A percentile compares a stretch with the other conserved stretches of the same genome.
These are phyloP conservation scores for Aureoboletus auriporus DNA, from an alignment of 768 basidiomycete species.

Conservation along the genomic window DNA sequence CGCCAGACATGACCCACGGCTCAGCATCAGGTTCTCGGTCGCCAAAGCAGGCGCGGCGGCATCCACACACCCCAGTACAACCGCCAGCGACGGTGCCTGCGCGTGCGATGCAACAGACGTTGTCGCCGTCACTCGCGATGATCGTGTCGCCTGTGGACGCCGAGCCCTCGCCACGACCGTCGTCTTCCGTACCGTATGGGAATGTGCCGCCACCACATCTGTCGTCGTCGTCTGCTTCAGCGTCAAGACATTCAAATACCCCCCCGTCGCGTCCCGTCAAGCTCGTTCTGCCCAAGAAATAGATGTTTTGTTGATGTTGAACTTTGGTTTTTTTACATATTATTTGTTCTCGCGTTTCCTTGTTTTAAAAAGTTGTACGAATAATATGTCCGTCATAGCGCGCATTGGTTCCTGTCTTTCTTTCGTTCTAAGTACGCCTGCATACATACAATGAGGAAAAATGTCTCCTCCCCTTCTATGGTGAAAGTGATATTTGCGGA, in stretches of 20 bases:
- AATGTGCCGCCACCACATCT: slow-evolving; percentile 9
- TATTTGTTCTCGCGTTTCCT: too few relatives aligned
- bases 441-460: too few relatives aligned
- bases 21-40: slow-evolving; percentile 24
- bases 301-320: slow-evolving; percentile 6
- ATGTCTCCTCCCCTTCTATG: too few relatives aligned
- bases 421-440: too few relatives aligned
- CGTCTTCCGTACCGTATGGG: slow-evolving; percentile 24
- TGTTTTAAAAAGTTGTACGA: too few relatives aligned
- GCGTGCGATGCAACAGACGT: slow-evolving; percentile 32
- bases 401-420: too few relatives aligned
- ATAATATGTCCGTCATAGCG: too few relatives aligned
- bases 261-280: slow-evolving; percentile 29
- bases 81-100: slow-evolving; percentile 22
- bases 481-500: too few relatives aligned
- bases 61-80: slow-evolving; percentile 31
- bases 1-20: slow-evolving; percentile 12
- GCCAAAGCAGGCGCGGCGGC: slow-evolving; percentile 31
- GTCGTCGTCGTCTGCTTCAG: slow-evolving; percentile 11
- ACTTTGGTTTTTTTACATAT: not conserved
- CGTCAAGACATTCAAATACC: slow-evolving; percentile 21
- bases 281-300: slow-evolving; percentile 29
- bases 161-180: slow-evolving; percentile 29
- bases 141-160: slow-evolving; percentile 32
- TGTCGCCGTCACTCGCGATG: slow-evolving; percentile 33